phyloP scores from a whole-genome alignment of 2,329 filamentous ascomycete genomes.

The Diaporthe capsici region DNA sequence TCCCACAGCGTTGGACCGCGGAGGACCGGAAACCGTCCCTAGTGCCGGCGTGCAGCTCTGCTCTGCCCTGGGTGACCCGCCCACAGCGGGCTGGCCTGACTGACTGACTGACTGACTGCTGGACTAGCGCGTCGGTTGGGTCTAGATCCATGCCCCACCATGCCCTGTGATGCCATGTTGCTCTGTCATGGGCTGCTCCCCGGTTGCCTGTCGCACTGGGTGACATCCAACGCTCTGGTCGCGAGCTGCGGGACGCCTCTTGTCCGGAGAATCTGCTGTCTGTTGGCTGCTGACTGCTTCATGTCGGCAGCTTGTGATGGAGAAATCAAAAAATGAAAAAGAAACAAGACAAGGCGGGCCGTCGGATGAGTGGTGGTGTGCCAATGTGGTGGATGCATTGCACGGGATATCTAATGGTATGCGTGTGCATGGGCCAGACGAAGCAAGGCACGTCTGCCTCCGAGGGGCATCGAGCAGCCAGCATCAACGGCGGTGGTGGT shows the following conservation, averaged over 20 bases:
- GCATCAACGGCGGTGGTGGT: neutral
- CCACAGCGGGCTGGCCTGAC: neutral
- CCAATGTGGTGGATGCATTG: neutral
- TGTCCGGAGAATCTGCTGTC: neutral
- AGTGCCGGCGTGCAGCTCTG: slow-evolving; percentile 19
- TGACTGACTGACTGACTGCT: neutral
- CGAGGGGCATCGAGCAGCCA: neutral
- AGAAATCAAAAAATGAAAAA: neutral
- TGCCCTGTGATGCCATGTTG: slow-evolving; percentile 14
- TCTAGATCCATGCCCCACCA: slow-evolving; percentile 17
- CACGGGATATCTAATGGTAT: slow-evolving; percentile 2
- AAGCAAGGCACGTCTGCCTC: slow-evolving; percentile 23
- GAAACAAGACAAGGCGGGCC: neutral
- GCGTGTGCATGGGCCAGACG: neutral
- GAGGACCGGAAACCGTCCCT: slow-evolving; percentile 34
- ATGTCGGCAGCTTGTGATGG: neutral
- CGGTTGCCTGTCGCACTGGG: slow-evolving; percentile 32
- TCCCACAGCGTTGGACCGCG: slow-evolving; percentile 33
- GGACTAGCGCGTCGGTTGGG: neutral
- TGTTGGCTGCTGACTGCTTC: neutral
- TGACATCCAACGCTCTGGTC: slow-evolving; percentile 28
- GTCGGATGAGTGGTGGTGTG: neutral
- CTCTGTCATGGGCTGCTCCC: neutral
- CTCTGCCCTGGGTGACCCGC: neutral
- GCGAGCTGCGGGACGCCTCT: slow-evolving; percentile 18